These are phyloP conservation scores for Pichia phayaonensis DNA, from an alignment of 805 yeast species.

Conservation along the genomic window DNA sequence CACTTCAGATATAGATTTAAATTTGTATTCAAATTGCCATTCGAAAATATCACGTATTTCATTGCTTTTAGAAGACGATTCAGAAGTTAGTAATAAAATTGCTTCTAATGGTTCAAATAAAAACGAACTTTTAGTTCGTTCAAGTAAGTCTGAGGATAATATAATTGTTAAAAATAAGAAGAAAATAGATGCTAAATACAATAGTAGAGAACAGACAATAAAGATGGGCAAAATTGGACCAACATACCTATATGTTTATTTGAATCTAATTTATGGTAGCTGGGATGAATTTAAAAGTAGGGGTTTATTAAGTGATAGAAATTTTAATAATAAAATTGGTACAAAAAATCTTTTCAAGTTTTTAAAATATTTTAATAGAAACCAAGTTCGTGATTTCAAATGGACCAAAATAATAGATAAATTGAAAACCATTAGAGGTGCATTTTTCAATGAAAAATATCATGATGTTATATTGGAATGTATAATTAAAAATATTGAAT, in stretches of 20 bases:
- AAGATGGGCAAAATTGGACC: constrained; percentile 4
- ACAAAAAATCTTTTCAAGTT: not conserved
- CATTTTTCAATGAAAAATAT: not conserved
- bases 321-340: not conserved
- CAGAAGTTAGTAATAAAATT: not conserved
- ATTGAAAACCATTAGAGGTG: constrained; percentile 2
- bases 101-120: not conserved
- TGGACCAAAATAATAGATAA: not conserved
- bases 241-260: constrained; percentile 1
- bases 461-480: constrained; percentile 1
- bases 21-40: not conserved
- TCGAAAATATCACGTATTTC: not conserved
- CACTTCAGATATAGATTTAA: not conserved
- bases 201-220: not conserved
- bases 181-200: not conserved
- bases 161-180: not conserved
- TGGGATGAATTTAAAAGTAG: constrained; percentile 4
- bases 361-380: not conserved
- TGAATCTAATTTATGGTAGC: constrained; percentile 6
- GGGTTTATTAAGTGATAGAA: not conserved
- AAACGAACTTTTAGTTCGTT: not conserved
- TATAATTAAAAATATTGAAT: constrained; percentile 1
- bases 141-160: not conserved
- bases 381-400: not conserved
- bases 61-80: not conserved